Conservation (phyloP, 176 grass and related monocot genomes). For the Cymbopogon citratus region DNA sequence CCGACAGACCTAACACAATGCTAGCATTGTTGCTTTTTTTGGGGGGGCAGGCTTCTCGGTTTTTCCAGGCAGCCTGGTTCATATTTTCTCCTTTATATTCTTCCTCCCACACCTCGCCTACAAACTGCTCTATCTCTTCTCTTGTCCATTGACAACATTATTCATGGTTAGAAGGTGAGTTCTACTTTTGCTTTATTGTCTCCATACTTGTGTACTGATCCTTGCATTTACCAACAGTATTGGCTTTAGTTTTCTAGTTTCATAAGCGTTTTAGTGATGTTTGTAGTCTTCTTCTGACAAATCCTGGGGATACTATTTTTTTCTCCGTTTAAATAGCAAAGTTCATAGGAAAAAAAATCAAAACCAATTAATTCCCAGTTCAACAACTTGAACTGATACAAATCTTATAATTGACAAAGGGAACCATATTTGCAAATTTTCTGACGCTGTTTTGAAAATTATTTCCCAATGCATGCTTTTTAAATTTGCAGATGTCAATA, state of each 20-base stretch:
- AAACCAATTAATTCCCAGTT: neutral
- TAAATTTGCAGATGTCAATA: slow-evolving; percentile 31
- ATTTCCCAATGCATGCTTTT: neutral
- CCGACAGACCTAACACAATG: neutral
- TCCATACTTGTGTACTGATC: neutral
- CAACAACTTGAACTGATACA: neutral
- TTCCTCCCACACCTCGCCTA: neutral
- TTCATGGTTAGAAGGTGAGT: slow-evolving; percentile 10
- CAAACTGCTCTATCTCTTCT: neutral
- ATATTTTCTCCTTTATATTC: neutral
- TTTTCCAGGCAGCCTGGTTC: neutral
- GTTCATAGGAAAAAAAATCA: neutral
- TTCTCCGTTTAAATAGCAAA: neutral
- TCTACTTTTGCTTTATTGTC: neutral
- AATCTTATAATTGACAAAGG: neutral
- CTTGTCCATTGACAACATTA: neutral
- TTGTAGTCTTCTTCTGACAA: neutral
- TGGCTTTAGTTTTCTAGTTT: neutral
- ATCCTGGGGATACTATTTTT: neutral
- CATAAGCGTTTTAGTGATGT: neutral
- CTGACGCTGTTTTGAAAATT: neutral
- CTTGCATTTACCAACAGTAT: neutral
- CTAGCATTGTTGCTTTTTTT: neutral
- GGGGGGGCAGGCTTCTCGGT: neutral
- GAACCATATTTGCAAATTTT: neutral